Percentiles rank a stretch among this genome's conserved stretches.
phyloP scores from a whole-genome alignment of 768 basidiomycete genomes.

The Kwoniella sp. region DNA sequence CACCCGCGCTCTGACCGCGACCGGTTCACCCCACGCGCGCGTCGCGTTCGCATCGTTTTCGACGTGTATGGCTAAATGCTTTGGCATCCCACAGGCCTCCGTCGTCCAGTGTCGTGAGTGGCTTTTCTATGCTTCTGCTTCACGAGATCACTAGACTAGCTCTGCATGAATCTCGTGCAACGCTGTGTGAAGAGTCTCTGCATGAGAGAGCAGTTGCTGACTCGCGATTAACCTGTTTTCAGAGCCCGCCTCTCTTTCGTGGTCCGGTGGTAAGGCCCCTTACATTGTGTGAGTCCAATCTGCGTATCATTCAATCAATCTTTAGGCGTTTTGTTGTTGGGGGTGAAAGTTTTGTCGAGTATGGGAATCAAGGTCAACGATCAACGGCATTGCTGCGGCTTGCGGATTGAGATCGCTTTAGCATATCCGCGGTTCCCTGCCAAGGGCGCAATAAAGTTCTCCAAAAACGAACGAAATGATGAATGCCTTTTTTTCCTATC shows the following conservation, averaged over 20 bases:
- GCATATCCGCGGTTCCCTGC: neutral
- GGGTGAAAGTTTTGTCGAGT: neutral
- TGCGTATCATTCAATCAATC: neutral
- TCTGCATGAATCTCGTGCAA: no score
- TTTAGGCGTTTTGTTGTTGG: neutral
- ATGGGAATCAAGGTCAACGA: neutral
- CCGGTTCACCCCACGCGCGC: neutral
- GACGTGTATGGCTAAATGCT: neutral
- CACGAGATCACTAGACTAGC: no score
- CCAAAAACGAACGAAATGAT: no score
- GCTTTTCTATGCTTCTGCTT: neutral
- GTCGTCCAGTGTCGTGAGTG: slow-evolving; percentile 45
- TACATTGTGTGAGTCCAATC: slow-evolving; percentile 45
- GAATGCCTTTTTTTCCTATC: no score
- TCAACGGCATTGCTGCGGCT: neutral
- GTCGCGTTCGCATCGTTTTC: neutral
- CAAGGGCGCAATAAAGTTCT: no score
- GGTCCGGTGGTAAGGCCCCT: slow-evolving; percentile 42
- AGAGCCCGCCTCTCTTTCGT: slow-evolving; percentile 37
- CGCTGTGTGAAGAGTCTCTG: no score
- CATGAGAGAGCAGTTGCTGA: neutral
- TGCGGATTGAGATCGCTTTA: neutral
- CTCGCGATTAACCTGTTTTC: neutral
- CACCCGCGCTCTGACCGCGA: neutral
- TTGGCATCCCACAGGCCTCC: slow-evolving; percentile 28